phyloP scores from a whole-genome alignment of 441 rosid species.

The Jatropha podagrica region DNA sequence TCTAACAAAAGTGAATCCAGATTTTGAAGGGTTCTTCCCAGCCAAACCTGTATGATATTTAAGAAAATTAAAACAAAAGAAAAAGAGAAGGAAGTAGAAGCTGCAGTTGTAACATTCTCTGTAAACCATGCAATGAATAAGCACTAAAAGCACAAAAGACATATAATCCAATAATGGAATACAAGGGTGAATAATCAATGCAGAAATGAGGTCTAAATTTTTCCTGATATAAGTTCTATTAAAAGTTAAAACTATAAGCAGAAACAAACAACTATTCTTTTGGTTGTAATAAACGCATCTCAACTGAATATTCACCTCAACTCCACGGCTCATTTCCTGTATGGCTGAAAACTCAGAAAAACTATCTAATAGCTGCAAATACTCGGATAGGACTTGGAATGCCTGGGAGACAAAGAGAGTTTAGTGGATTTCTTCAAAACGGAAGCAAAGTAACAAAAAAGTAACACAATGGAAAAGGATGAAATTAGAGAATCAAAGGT shows the following conservation, averaged over 20 bases:
- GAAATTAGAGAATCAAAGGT: slow-evolving; percentile 7
- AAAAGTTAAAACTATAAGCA: background rate
- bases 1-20: slow-evolving; percentile 91
- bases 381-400: slow-evolving; percentile 95
- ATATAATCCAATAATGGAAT: slow-evolving; percentile 13
- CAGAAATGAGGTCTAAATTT: background rate
- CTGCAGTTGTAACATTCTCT: slow-evolving; percentile 12
- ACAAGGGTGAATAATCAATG: background rate
- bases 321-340: slow-evolving; percentile 96
- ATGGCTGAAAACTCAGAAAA: slow-evolving; percentile 79
- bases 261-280: slow-evolving; percentile 5
- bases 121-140: slow-evolving; percentile 14
- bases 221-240: slow-evolving; percentile 8
- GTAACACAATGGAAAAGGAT: slow-evolving; percentile 6
- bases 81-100: slow-evolving; percentile 19
- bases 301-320: slow-evolving; percentile 63
- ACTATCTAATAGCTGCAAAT: slow-evolving; percentile 91
- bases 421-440: slow-evolving; percentile 22
- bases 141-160: slow-evolving; percentile 19
- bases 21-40: slow-evolving; percentile 96
- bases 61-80: slow-evolving; percentile 19
- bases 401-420: slow-evolving; percentile 52
- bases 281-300: slow-evolving; percentile 12
- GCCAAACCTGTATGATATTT: slow-evolving; percentile 72
- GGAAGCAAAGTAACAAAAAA: slow-evolving; percentile 19